A percentile compares a stretch with the other conserved stretches of the same genome.
phyloP scores from a whole-genome alignment of 768 basidiomycete genomes.

The Fomitopsis serialis region DNA sequence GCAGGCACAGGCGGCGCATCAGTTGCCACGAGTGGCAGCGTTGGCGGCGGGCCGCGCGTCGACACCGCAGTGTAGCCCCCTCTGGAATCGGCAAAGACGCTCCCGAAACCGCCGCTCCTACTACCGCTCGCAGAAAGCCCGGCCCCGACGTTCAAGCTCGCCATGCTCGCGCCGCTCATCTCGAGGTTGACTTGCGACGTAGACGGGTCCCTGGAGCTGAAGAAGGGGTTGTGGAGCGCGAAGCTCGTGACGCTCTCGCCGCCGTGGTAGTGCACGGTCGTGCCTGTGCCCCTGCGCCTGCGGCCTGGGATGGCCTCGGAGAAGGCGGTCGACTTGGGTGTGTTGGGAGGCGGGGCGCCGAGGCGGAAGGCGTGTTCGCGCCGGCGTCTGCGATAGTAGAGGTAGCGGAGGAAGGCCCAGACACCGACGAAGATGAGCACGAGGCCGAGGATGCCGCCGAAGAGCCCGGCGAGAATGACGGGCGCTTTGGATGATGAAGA shows the following conservation, averaged over 20 bases:
- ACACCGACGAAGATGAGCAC: constrained; percentile 7
- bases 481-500: constrained; percentile 6
- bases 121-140: not conserved
- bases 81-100: not conserved
- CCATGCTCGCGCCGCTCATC: not conserved
- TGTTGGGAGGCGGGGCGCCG: constrained; percentile 11
- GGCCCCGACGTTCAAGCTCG: not conserved
- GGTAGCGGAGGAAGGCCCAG: constrained; percentile 13
- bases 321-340: not conserved
- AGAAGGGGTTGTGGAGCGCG: not conserved
- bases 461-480: constrained; percentile 13
- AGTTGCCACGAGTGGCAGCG: not conserved
- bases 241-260: not conserved
- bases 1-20: not conserved
- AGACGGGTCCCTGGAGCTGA: not conserved
- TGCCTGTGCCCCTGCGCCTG: not conserved
- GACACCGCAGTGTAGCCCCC: not conserved
- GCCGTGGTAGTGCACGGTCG: not conserved
- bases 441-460: constrained; percentile 18
- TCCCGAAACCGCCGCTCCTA: not conserved
- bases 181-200: not conserved
- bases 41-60: not conserved
- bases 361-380: constrained; percentile 18
- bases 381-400: constrained; percentile 10
- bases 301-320: not conserved